Conservation (phyloP, 2,329 filamentous ascomycete genomes). For the Sarocladium oryzae region DNA sequence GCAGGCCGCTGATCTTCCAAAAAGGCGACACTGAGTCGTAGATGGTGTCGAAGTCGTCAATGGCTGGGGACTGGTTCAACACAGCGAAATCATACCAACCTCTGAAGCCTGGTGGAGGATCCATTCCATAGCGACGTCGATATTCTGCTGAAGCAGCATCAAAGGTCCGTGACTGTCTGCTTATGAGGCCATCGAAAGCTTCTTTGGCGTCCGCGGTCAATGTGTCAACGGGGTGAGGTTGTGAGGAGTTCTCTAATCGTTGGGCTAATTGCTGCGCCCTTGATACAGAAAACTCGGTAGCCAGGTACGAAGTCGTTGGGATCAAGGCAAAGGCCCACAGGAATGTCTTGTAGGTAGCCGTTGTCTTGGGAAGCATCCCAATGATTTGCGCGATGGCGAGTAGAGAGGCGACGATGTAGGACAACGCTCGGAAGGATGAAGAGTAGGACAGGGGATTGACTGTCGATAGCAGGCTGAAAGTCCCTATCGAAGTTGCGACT, state of each 20-base stretch:
- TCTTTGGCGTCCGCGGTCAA: conserved; percentile 22
- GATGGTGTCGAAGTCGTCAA: conserved; percentile 40
- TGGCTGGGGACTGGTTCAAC: conserved; percentile 29
- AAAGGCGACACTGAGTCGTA: conserved; percentile 33
- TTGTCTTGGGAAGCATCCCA: conserved; percentile 23
- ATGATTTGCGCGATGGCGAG: conserved; percentile 25
- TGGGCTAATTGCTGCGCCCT: conserved; percentile 11
- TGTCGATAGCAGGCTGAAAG: conserved; percentile 25
- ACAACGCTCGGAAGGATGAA: conserved; percentile 19
- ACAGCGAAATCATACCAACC: conserved; percentile 34
- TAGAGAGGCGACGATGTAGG: conserved; percentile 21
- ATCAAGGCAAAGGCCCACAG: conserved; percentile 27
- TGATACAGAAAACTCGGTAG: conserved; percentile 20
- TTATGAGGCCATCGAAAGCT: conserved; percentile 24
- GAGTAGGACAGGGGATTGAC: conserved; percentile 21
- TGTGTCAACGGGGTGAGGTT: conserved; percentile 29
- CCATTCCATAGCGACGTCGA: conserved; percentile 28
- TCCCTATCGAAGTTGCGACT: conserved; percentile 21
- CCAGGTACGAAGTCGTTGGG: conserved; percentile 24
- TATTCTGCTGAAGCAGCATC: conserved; percentile 27
- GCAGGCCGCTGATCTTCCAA: conserved; percentile 27
- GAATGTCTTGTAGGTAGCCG: conserved; percentile 15
- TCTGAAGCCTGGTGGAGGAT: conserved; percentile 36
- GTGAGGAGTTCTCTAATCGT: conserved; percentile 1
- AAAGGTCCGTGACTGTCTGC: conserved; percentile 31